Percentiles rank a stretch among this genome's conserved stretches.
Evolutionary conservation across 169 alveolate species (phyloP).

Genomic region (Eimeria sp.): DNA sequence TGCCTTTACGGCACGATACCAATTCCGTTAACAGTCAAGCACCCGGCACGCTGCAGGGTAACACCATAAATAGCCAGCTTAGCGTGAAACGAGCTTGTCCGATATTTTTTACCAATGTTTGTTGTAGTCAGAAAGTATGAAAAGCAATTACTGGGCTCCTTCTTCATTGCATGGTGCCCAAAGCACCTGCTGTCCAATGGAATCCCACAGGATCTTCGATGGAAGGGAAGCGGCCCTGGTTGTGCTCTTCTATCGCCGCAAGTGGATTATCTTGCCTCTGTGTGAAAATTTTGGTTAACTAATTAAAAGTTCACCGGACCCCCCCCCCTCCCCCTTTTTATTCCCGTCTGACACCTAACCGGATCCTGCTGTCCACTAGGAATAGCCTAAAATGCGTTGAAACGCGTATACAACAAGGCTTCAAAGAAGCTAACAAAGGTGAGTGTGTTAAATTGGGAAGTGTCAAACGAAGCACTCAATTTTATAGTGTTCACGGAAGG

Average conservation of each 20-base stretch:
- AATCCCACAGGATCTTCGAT: background rate
- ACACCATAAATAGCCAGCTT: background rate
- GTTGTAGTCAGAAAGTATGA: background rate
- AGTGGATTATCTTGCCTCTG: background rate
- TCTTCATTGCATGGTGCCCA: background rate
- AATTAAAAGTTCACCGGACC: background rate
- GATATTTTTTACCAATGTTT: background rate
- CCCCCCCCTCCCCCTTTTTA: too few relatives aligned
- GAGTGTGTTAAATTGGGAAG: background rate
- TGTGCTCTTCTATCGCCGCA: background rate
- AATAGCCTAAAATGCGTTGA: background rate
- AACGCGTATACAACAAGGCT: background rate
- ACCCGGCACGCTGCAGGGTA: background rate
- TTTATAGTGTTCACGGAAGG: background rate
- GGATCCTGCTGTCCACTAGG: background rate
- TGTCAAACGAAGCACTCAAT: background rate
- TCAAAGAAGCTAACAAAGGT: background rate
- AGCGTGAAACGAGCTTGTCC: background rate
- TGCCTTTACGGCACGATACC: background rate
- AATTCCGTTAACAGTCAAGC: background rate
- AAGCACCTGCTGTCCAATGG: background rate
- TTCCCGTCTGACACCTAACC: background rate
- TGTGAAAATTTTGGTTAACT: background rate
- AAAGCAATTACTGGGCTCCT: background rate
- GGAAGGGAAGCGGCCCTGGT: background rate